Conservation (phyloP, 2,329 filamentous ascomycete species). For the Golovinomyces cichoracearum region DNA sequence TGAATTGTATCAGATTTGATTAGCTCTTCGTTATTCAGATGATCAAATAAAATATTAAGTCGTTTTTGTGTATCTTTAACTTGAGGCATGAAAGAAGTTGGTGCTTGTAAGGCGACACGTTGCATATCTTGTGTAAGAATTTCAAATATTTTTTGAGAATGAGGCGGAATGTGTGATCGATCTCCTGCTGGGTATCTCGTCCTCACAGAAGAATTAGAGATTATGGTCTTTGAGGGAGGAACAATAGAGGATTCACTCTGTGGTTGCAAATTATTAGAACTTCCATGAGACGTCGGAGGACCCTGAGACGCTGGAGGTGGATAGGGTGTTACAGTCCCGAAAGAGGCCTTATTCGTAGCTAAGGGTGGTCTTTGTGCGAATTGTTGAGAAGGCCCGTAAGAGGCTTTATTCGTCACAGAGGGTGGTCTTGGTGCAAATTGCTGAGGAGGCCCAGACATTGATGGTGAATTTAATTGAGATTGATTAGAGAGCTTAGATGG, state of each 20-base stretch:
- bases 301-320: slow-evolving; percentile 15
- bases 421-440: slow-evolving; percentile 24
- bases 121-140: slow-evolving; percentile 65
- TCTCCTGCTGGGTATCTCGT: slow-evolving; percentile 58
- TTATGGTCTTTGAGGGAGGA: slow-evolving; percentile 19
- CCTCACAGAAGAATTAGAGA: slow-evolving; percentile 23
- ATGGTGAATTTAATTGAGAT: slow-evolving; percentile 47
- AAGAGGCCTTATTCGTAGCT: slow-evolving; percentile 11
- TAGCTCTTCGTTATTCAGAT: slow-evolving; percentile 85
- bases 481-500: slow-evolving; percentile 55
- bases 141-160: slow-evolving; percentile 54
- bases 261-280: slow-evolving; percentile 13
- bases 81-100: slow-evolving; percentile 61
- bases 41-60: slow-evolving; percentile 79
- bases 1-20: slow-evolving; percentile 55
- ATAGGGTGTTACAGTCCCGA: slow-evolving; percentile 12
- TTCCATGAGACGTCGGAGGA: not conserved
- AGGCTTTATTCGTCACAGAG: slow-evolving; percentile 27
- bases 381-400: slow-evolving; percentile 32
- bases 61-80: slow-evolving; percentile 88
- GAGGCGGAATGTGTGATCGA: slow-evolving; percentile 60
- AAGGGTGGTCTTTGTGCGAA: slow-evolving; percentile 11
- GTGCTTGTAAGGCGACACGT: slow-evolving; percentile 63
- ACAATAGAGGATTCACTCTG: slow-evolving; percentile 19
- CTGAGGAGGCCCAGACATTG: slow-evolving; percentile 27